These are phyloP conservation scores for Crithidia thermophila DNA, from an alignment of 208 protist genomes.

Conservation along the genomic window DNA sequence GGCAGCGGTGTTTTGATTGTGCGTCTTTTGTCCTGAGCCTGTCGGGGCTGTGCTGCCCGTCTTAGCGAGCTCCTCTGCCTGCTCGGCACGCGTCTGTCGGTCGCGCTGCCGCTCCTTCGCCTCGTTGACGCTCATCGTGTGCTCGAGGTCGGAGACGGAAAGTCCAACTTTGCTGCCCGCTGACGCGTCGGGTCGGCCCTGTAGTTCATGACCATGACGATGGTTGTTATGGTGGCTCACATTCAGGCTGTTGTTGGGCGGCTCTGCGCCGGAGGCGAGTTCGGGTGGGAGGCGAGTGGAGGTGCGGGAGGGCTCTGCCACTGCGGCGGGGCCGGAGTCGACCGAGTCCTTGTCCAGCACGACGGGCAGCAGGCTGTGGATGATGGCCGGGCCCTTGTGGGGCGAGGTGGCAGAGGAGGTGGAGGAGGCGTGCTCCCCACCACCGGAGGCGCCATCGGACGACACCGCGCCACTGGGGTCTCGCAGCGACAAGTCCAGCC, in stretches of 20 bases:
- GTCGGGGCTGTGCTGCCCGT: not conserved
- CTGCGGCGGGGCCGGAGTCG: not conserved
- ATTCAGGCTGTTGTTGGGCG: too few species aligned
- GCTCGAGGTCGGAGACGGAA: constrained; percentile 19
- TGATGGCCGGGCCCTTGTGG: not conserved
- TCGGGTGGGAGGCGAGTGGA: not conserved
- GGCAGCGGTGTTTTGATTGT: not conserved
- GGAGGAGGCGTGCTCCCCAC: too few species aligned
- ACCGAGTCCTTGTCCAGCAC: not conserved
- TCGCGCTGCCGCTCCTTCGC: constrained; percentile 10
- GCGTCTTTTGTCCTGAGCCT: not conserved
- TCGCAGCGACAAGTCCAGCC: too few species aligned
- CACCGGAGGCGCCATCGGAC: too few species aligned
- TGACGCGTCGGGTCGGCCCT: not conserved
- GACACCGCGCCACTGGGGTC: too few species aligned
- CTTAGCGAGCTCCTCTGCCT: too few species aligned
- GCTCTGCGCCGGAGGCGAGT: too few species aligned
- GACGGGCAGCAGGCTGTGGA: not conserved
- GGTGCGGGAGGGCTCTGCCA: not conserved
- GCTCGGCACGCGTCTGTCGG: not conserved
- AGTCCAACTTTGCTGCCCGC: not conserved
- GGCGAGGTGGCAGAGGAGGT: not conserved
- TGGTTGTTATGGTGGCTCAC: too few species aligned
- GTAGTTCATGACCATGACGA: not conserved
- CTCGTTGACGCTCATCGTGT: constrained; percentile 16